Evolutionary conservation across 2,329 filamentous ascomycete genomes (phyloP).

Genomic region (Ceratocystis lukuohia): DNA sequence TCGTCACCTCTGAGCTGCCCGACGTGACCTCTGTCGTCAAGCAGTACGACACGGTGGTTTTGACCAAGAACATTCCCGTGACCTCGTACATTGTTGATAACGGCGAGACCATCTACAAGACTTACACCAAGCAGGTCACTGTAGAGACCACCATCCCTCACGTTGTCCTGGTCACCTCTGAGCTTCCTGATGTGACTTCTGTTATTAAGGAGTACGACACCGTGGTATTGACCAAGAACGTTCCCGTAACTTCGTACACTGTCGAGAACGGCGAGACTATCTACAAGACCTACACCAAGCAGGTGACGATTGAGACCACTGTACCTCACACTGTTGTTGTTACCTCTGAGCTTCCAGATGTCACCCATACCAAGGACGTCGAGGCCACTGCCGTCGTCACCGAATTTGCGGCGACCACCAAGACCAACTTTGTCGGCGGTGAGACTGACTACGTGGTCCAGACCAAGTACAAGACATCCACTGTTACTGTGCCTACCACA

Average conservation of each 20-base stretch:
- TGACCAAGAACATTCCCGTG: slow-evolving; percentile 4
- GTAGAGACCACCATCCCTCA: slow-evolving; percentile 1
- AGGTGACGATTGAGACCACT: not conserved
- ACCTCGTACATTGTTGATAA: slow-evolving; percentile 6
- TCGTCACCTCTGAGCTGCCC: slow-evolving; percentile 11
- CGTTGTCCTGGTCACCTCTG: slow-evolving; percentile 6
- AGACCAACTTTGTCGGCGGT: slow-evolving; percentile 5
- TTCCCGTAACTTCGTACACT: slow-evolving; percentile 3
- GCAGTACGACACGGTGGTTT: not conserved
- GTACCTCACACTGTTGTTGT: slow-evolving; percentile 2
- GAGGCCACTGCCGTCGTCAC: slow-evolving; percentile 7
- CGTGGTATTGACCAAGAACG: slow-evolving; percentile 8
- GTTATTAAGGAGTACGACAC: not conserved
- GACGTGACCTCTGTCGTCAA: slow-evolving; percentile 4
- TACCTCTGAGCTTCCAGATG: not conserved
- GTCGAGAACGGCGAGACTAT: slow-evolving; percentile 9
- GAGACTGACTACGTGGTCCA: slow-evolving; percentile 2
- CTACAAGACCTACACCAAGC: slow-evolving; percentile 4
- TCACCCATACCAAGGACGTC: slow-evolving; percentile 1
- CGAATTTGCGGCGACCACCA: not conserved
- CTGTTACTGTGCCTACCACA: slow-evolving; percentile 1
- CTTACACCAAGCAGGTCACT: slow-evolving; percentile 3
- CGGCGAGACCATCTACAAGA: slow-evolving; percentile 15
- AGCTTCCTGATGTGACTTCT: slow-evolving; percentile 2
- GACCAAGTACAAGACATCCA: not conserved